Evolutionary conservation across 2,329 filamentous ascomycete genomes (phyloP).

Genomic region (Lachnellula subtilissima): DNA sequence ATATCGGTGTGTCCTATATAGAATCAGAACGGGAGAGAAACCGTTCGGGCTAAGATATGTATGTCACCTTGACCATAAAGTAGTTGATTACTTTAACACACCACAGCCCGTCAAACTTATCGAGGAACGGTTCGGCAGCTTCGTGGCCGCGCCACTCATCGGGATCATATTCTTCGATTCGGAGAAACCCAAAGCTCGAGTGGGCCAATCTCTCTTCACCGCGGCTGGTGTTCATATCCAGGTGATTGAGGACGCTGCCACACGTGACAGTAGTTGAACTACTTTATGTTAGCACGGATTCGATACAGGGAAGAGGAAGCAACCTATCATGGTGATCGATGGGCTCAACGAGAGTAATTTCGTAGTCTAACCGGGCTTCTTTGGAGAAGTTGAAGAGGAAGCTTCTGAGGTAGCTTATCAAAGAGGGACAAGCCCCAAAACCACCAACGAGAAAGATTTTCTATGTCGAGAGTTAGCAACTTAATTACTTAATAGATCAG

Average conservation of each 20-base stretch:
- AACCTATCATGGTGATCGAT: not conserved
- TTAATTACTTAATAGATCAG: not conserved
- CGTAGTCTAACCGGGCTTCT: not conserved
- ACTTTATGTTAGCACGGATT: not conserved
- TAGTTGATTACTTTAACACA: slow-evolving; percentile 7
- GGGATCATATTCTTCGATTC: not conserved
- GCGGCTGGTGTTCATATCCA: not conserved
- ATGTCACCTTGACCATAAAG: slow-evolving; percentile 5
- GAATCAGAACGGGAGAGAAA: not conserved
- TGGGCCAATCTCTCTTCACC: not conserved
- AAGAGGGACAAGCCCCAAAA: slow-evolving; percentile 19
- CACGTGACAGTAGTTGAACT: not conserved
- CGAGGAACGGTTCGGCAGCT: not conserved
- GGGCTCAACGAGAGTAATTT: not conserved
- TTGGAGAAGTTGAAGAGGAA: slow-evolving; percentile 1
- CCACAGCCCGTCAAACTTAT: slow-evolving; percentile 1
- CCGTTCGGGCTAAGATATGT: not conserved
- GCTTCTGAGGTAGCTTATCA: slow-evolving; percentile 9
- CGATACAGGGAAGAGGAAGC: not conserved
- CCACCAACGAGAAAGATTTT: slow-evolving; percentile 24
- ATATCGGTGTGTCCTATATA: not conserved
- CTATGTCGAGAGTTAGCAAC: slow-evolving; percentile 2
- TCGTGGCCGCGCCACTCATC: not conserved
- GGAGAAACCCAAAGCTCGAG: slow-evolving; percentile 7
- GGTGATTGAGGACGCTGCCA: not conserved